A percentile compares a stretch with the other conserved stretches of the same genome.
Conservation (phyloP, 2,329 filamentous ascomycete species). For the Gaeumannomyces tritici region DNA sequence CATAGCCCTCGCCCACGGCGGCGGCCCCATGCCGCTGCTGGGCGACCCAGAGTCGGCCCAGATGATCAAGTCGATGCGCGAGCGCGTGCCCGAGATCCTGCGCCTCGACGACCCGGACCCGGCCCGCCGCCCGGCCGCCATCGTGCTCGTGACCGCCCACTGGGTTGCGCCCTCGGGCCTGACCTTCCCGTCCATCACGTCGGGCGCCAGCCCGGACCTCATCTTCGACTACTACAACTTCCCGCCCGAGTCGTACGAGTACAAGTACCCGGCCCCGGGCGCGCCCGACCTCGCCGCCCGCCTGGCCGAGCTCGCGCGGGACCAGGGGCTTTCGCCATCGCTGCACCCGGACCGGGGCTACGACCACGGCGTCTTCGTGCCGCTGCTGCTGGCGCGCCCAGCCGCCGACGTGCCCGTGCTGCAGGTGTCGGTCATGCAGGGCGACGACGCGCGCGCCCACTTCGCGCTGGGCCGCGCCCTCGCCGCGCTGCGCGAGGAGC, state of each 20-base stretch:
- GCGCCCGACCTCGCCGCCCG: slow-evolving; percentile 41
- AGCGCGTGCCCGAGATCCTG: slow-evolving; percentile 44
- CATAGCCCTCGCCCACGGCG: slow-evolving; percentile 39
- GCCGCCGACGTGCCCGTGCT: slow-evolving; percentile 42
- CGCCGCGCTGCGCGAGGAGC: slow-evolving; percentile 35
- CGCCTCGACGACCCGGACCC: slow-evolving; percentile 39
- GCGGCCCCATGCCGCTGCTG: slow-evolving; percentile 48
- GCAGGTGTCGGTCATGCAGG: slow-evolving; percentile 45
- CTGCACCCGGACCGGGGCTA: slow-evolving; percentile 36
- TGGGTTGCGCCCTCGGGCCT: slow-evolving; percentile 40
- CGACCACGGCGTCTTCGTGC: slow-evolving; percentile 54
- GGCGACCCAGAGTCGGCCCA: slow-evolving; percentile 41
- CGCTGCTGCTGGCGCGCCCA: slow-evolving; percentile 44
- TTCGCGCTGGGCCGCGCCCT: slow-evolving; percentile 44
- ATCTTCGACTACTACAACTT: slow-evolving; percentile 53
- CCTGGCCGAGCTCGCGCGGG: slow-evolving; percentile 33
- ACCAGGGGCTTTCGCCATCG: slow-evolving; percentile 31
- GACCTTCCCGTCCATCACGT: slow-evolving; percentile 47
- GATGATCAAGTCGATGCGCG: slow-evolving; percentile 41
- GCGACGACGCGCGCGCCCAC: slow-evolving; percentile 38
- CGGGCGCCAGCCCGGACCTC: slow-evolving; percentile 33
- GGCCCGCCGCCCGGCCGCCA: slow-evolving; percentile 29
- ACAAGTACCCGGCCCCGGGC: slow-evolving; percentile 48
- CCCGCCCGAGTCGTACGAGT: slow-evolving; percentile 41
- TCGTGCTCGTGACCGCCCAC: slow-evolving; percentile 49